phyloP scores from a whole-genome alignment of 306 rosid genomes.

The Castanea sativa region DNA sequence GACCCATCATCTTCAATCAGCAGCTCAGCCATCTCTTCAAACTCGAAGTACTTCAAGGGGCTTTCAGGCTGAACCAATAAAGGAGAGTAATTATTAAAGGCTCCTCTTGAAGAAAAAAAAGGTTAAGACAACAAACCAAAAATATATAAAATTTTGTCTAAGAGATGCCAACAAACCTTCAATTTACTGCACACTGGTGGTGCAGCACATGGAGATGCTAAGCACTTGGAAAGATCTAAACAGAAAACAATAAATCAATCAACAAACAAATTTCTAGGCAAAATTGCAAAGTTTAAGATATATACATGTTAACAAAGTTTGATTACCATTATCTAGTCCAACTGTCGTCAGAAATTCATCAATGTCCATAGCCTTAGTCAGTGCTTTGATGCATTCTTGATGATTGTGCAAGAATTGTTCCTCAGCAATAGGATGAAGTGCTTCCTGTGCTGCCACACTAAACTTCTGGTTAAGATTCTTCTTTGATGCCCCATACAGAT shows the following conservation, averaged over 20 bases:
- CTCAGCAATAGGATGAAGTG: conserved; percentile 39
- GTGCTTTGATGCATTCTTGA: conserved; percentile 47
- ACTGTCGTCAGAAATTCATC: conserved; percentile 34
- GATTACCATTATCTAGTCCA: conserved; percentile 51
- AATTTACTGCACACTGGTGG: conserved; percentile 15
- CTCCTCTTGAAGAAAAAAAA: background rate
- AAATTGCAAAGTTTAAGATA: background rate
- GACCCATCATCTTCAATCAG: conserved; percentile 29
- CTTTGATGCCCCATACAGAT: conserved; percentile 19
- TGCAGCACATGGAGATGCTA: conserved; percentile 30
- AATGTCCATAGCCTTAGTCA: conserved; percentile 16
- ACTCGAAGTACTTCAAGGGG: conserved; percentile 5
- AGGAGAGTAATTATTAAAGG: background rate
- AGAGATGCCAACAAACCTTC: conserved; percentile 33
- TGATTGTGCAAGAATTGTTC: conserved; percentile 54
- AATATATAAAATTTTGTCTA: background rate
- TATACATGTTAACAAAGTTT: background rate
- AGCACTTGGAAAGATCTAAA: conserved; percentile 31
- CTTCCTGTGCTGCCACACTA: conserved; percentile 25
- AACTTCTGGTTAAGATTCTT: conserved; percentile 32
- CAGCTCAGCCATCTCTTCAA: conserved; percentile 47
- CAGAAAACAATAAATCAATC: background rate
- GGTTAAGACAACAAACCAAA: background rate
- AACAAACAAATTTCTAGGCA: background rate
- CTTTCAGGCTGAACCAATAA: conserved; percentile 28